Percentiles rank a stretch among this genome's conserved stretches.
phyloP scores from a whole-genome alignment of 805 yeast species.

The Jamesozyma jinghongensis region DNA sequence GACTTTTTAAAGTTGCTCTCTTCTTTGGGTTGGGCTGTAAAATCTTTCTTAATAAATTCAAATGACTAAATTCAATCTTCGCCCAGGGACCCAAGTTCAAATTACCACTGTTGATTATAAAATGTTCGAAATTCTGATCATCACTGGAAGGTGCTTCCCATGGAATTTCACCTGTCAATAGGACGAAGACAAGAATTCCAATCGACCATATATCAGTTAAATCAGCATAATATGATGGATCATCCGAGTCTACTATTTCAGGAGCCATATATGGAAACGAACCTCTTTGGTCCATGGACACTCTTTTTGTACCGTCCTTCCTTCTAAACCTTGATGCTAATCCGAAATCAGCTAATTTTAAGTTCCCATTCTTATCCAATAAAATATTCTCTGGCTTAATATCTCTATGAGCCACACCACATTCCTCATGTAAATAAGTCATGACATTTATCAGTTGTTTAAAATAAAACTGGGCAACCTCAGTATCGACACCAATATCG shows the following conservation, averaged over 20 bases:
- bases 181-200: slow-evolving; percentile 54
- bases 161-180: slow-evolving; percentile 57
- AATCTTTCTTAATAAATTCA: slow-evolving; percentile 45
- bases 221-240: slow-evolving; percentile 45
- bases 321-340: slow-evolving; percentile 53
- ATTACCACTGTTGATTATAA: slow-evolving; percentile 38
- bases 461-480: slow-evolving; percentile 60
- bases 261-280: slow-evolving; percentile 79
- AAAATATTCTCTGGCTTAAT: slow-evolving; percentile 69
- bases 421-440: slow-evolving; percentile 47
- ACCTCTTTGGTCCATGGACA: slow-evolving; percentile 51
- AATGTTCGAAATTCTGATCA: slow-evolving; percentile 41
- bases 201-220: slow-evolving; percentile 61
- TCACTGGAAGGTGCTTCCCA: slow-evolving; percentile 57
- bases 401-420: slow-evolving; percentile 67
- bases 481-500: slow-evolving; percentile 57
- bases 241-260: slow-evolving; percentile 38
- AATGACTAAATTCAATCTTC: slow-evolving; percentile 38
- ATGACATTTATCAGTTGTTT: slow-evolving; percentile 56
- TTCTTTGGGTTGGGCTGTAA: slow-evolving; percentile 40
- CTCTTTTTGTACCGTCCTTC: slow-evolving; percentile 38
- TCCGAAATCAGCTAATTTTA: slow-evolving; percentile 73
- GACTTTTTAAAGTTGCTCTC: slow-evolving; percentile 35
- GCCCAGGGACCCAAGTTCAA: slow-evolving; percentile 46
- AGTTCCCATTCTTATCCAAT: slow-evolving; percentile 52